These are phyloP conservation scores for Asterophora parasitica DNA, from an alignment of 768 basidiomycete genomes.

Conservation along the genomic window DNA sequence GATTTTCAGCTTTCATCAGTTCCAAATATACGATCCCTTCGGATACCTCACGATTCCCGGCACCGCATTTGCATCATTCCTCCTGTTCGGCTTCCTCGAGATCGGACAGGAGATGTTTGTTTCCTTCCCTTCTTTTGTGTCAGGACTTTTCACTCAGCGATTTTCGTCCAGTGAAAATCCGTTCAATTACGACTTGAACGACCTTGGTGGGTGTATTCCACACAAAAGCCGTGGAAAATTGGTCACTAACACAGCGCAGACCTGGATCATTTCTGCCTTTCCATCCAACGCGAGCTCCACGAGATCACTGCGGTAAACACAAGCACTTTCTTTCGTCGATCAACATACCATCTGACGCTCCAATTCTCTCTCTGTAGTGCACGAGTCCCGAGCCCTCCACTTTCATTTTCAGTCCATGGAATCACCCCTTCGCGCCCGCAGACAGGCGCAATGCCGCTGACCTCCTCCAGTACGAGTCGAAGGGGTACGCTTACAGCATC, in stretches of 20 bases:
- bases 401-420: slow-evolving; percentile 52
- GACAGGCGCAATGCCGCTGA: slow-evolving; percentile 55
- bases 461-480: slow-evolving; percentile 26
- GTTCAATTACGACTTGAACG: slow-evolving; percentile 64
- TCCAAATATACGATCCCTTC: slow-evolving; percentile 43
- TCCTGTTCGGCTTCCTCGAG: slow-evolving; percentile 63
- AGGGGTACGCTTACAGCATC: slow-evolving; percentile 1
- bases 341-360: background rate
- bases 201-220: slow-evolving; percentile 46
- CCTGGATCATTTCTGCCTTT: slow-evolving; percentile 63
- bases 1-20: slow-evolving; percentile 33
- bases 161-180: slow-evolving; percentile 49
- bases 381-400: slow-evolving; percentile 45
- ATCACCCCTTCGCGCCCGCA: slow-evolving; percentile 68
- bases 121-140: background rate
- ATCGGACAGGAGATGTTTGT: slow-evolving; percentile 62
- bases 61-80: slow-evolving; percentile 59
- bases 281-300: slow-evolving; percentile 63
- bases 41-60: slow-evolving; percentile 51
- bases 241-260: slow-evolving; percentile 28
- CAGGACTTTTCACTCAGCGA: slow-evolving; percentile 2
- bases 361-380: slow-evolving; percentile 42
- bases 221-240: background rate
- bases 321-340: slow-evolving; percentile 1
- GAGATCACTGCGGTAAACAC: slow-evolving; percentile 59